Evolutionary conservation across 78 protist species (phyloP).

Genomic region (Paratrimastix pyriformis): DNA sequence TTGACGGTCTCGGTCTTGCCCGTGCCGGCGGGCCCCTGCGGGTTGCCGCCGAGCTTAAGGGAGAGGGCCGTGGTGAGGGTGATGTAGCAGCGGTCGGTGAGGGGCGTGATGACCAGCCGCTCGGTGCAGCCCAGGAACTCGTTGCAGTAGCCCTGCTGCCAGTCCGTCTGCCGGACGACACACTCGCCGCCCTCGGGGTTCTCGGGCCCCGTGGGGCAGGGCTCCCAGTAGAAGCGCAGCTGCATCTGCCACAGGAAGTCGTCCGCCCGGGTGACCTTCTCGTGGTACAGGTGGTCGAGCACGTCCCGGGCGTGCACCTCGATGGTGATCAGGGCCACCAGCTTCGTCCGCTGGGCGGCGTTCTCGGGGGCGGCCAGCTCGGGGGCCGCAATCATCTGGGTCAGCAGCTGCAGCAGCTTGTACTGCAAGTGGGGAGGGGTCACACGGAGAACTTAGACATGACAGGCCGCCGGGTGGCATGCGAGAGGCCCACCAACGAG

Average conservation of each 20-base stretch:
- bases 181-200: slow-evolving; percentile 2
- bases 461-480: too few relatives aligned
- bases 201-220: background rate
- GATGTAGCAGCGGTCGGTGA: slow-evolving; percentile 77
- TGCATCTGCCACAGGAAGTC: slow-evolving; percentile 70
- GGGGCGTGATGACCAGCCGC: slow-evolving; percentile 76
- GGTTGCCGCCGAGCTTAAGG: slow-evolving; percentile 54
- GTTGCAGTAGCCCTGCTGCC: slow-evolving; percentile 45
- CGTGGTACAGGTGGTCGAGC: slow-evolving; percentile 34
- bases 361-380: slow-evolving; percentile 13
- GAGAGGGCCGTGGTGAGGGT: slow-evolving; percentile 77
- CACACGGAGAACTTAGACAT: too few relatives aligned
- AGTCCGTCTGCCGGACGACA: slow-evolving; percentile 46
- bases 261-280: background rate
- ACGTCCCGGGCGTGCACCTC: slow-evolving; percentile 80
- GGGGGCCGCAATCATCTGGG: slow-evolving; percentile 42
- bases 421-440: too few relatives aligned
- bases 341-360: slow-evolving; percentile 42
- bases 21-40: slow-evolving; percentile 82
- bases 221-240: slow-evolving; percentile 64
- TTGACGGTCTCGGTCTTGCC: slow-evolving; percentile 83
- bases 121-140: slow-evolving; percentile 73
- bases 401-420: slow-evolving; percentile 24
- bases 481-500: too few relatives aligned
- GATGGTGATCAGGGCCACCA: slow-evolving; percentile 69